phyloP scores from a whole-genome alignment of 2,329 filamentous ascomycete species.

The Boeremia exigua region DNA sequence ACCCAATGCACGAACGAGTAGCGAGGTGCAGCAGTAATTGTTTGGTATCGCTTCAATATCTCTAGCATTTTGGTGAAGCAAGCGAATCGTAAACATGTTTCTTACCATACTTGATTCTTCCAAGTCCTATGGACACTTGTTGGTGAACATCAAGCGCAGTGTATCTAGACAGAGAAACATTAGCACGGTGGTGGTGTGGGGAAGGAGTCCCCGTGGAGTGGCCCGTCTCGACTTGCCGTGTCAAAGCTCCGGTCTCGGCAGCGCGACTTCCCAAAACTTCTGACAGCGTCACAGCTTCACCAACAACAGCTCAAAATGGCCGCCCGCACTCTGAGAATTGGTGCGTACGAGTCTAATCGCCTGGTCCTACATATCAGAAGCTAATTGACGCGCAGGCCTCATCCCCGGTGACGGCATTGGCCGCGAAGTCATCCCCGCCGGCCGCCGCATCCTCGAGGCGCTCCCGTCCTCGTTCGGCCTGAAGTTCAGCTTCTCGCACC shows the following conservation, averaged over 20 bases:
- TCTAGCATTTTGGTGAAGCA: too few relatives aligned
- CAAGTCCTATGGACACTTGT: too few relatives aligned
- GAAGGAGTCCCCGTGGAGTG: neutral
- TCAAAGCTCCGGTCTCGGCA: constrained; percentile 7
- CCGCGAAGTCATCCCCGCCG: constrained; percentile 95
- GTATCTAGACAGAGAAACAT: too few relatives aligned
- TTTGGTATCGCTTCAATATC: neutral
- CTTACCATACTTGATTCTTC: too few relatives aligned
- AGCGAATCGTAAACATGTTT: too few relatives aligned
- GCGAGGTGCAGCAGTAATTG: too few relatives aligned
- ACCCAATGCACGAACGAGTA: too few relatives aligned
- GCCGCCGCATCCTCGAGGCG: constrained; percentile 88
- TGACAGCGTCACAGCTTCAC: neutral
- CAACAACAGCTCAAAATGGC: constrained; percentile 34
- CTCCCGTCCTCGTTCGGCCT: constrained; percentile 89
- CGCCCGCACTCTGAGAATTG: constrained; percentile 41
- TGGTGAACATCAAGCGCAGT: too few relatives aligned
- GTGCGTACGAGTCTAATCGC: constrained; percentile 10
- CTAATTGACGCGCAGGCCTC: constrained; percentile 67
- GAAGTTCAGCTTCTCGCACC: constrained; percentile 92
- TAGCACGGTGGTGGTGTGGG: neutral
- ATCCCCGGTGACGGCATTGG: constrained; percentile 99
- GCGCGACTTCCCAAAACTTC: constrained; percentile 23
- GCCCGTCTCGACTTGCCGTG: constrained; percentile 5
- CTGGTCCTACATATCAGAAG: neutral